phyloP scores from a whole-genome alignment of 2,329 filamentous ascomycete genomes.

The Sarocladiaceae sp. region DNA sequence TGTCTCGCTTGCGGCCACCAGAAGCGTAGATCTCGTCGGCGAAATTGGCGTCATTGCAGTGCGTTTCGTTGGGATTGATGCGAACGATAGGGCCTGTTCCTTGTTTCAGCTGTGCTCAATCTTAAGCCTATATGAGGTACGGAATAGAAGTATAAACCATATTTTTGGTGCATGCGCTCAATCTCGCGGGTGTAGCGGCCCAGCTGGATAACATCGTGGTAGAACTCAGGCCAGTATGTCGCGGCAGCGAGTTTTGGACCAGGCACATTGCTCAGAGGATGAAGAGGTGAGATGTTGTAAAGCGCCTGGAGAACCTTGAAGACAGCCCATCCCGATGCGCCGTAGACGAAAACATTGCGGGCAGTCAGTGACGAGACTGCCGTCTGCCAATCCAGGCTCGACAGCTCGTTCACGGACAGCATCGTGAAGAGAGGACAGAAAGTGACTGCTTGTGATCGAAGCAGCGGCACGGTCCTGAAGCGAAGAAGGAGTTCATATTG shows the following conservation, averaged over 20 bases:
- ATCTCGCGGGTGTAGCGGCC: constrained; percentile 29
- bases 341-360: not conserved
- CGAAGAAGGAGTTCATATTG: no score
- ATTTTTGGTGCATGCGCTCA: constrained; percentile 34
- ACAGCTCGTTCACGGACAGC: not conserved
- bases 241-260: constrained; percentile 12
- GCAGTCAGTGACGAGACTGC: constrained; percentile 1
- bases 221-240: constrained; percentile 15
- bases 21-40: constrained; percentile 27
- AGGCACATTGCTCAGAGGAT: constrained; percentile 11
- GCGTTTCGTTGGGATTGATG: constrained; percentile 26
- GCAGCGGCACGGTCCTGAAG: no score
- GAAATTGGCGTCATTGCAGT: constrained; percentile 26
- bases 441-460: no score
- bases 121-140: no score
- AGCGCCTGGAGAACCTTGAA: constrained; percentile 10
- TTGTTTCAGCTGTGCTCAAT: constrained; percentile 28
- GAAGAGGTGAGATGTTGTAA: constrained; percentile 7
- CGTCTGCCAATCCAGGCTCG: not conserved
- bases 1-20: constrained; percentile 11
- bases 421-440: not conserved
- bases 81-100: constrained; percentile 16
- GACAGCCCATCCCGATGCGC: not conserved
- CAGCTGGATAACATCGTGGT: constrained; percentile 14
- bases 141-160: constrained; percentile 28